Evolutionary conservation across 2,329 filamentous ascomycete genomes (phyloP), one percentile per base, ranked within the genome.

Genomic region (Fusarium brevicatenulatum): DNA sequence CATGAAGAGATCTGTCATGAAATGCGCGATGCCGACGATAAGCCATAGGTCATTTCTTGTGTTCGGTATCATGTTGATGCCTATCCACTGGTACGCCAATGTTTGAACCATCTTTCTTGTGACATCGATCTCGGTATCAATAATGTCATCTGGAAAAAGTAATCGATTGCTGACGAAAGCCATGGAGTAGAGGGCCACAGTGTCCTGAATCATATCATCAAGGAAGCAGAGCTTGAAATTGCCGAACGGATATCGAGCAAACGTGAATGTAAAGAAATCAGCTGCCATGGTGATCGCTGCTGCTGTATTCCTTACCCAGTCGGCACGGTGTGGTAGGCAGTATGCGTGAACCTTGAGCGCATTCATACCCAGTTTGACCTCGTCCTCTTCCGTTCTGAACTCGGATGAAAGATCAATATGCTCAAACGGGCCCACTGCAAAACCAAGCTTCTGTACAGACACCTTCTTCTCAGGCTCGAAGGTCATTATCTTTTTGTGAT

Each of bases 211-310:
- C 80, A 96, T 88, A 80, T 99, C 96, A 76, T 99, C 96, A 23
- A 99, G 91, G 76, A 99, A 99, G 75, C 94, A 95, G 61, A 98
- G 84, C 78, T 97, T 97, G 86, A 97, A 98, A 78, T 93, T 95
- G 34, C 93, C 90, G 80, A 96, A 98, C 0, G 96, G 95, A 80
- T 97, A 99, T 28, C 93, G 92, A 32, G 95, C 94, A 80, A 95
- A 98, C 8, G 91, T 93, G 71, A 95, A 90, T 8, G 93, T 94
- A 78, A 98, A 95, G 80, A 93, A 93, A 80, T 99, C 96, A n/a
- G 97, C 91, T 4, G 95, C 94, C 79, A 90, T 91, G 25, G 95
- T 93, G 74, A 98, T 88, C 16, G 95, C 93, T 76, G 93, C 91
- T 76, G 95, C 96, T 10, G 95, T 96, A 78, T 97, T 95, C 69